Base-by-base conservation (phyloP, 345 rosid genomes). In the Camelina hispida region DNA sequence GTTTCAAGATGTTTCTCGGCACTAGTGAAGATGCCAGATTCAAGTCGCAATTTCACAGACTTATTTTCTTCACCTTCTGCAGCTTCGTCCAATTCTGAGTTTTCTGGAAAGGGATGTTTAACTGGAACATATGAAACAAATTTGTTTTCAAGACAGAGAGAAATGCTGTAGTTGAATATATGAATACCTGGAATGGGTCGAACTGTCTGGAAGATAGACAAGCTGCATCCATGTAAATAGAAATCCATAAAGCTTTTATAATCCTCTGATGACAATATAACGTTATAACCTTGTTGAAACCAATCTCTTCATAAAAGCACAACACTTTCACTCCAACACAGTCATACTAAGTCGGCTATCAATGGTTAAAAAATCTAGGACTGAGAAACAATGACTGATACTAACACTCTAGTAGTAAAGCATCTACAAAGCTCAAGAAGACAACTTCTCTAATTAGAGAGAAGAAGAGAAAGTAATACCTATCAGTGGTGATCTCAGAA, bases 111-210 rank as follows among this genome's bases (percentile, higher is more conserved):
- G 42, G 11, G 12, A 37, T 37, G 42, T 37, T 11, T 37, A 9
- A 9, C 42, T 37, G 42, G 42, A 37, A 9, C 10, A 37, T 37
- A 35, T 17, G 42, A 38, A 40, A 40, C 14, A 40, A 40, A 40
- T 40, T 11, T 40, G 43, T 10, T 40, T 40, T 10, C 43, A 40
- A 40, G 43, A 40, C 5, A 14, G 48, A 14, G n/a, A 14, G n/a
- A 13, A 14, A 3, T 3, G 47, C 6, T 14, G 47, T 5, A 3
- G 5, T 38, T 38, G 12, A 38, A 43, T 43, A 7, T 43, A 47
- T 47, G 16, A 82, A 80, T 81, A 93, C 97, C 98, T 83, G 97
- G 95, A 72, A 85, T 79, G 1, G 97, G 96, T 35, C 88, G 87
- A 66, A 93, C 59, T 25, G 89, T 81, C 73, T 84, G 85, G 84